phyloP scores from a whole-genome alignment of 306 rosid genomes.

The Quercus glauca region DNA sequence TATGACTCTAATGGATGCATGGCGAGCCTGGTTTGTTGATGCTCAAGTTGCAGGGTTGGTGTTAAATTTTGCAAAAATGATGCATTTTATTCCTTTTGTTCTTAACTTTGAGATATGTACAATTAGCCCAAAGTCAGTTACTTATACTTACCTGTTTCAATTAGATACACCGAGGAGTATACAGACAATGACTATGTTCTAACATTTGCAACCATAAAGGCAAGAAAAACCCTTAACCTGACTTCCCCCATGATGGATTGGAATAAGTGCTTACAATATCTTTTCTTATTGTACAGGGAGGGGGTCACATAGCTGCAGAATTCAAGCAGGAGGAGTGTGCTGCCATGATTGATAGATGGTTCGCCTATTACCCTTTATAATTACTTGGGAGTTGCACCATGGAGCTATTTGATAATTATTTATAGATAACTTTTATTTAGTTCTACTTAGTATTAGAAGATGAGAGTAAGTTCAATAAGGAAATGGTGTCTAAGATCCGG shows the following conservation, averaged over 20 bases:
- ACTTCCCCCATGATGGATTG: not conserved
- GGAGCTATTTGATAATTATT: too few relatives aligned
- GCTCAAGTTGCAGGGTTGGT: conserved; percentile 9
- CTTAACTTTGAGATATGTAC: not conserved
- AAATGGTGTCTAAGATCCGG: too few relatives aligned
- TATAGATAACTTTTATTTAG: too few relatives aligned
- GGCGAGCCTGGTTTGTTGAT: conserved; percentile 2
- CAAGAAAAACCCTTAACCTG: not conserved
- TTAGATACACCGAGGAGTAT: not conserved
- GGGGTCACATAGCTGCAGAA: conserved; percentile 23
- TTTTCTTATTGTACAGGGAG: not conserved
- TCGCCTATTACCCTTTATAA: conserved; percentile 17
- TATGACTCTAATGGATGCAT: conserved; percentile 1
- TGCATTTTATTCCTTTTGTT: not conserved
- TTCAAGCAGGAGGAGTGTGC: conserved; percentile 15
- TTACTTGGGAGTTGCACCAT: not conserved
- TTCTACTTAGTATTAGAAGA: too few relatives aligned
- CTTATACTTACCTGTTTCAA: not conserved
- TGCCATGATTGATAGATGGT: conserved; percentile 19
- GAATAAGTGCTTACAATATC: too few relatives aligned
- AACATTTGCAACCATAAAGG: not conserved
- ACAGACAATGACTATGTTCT: not conserved
- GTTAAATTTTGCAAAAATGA: not conserved
- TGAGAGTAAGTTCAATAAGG: too few relatives aligned
- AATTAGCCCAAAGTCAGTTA: not conserved